Evolutionary conservation across 805 yeast species (phyloP), one percentile per base, ranked within the genome.

Genomic region (Torulaspora franciscae): DNA sequence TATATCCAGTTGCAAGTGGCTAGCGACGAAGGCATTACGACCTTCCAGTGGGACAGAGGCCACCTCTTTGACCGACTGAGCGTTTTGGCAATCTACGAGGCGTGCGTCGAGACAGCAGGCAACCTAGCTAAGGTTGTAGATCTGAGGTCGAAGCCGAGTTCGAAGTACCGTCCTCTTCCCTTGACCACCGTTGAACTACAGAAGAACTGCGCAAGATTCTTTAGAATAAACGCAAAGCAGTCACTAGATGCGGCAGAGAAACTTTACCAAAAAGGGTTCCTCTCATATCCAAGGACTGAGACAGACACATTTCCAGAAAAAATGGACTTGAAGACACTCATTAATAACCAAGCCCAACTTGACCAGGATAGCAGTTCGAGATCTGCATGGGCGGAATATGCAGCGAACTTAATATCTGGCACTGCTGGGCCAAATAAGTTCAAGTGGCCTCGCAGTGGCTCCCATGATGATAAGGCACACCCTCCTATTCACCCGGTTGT

Each of bases 201-300:
- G 57, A 88, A 87, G 57, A 82, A 80, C 49, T 95, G 97, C 52
- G 76, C 96, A 0, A 69, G 76, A 23, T 77, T 69, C 55, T 80
- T 90, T 59, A 84, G 80, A 50, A 66, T 88, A 72, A 77, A 85
- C 56, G 93, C 98, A 0, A 89, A 90, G 57, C 75, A 74, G 38
- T 80, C 96, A 2, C 69, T 93, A 56, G 79, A 76, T 22, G 66
- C 73, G 0, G 99, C 99, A 0, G 99, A 93, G 64, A 77, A 77
- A 51, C 72, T 93, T 19, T 93, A 93, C 62, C 89, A 84, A 46
- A 72, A 75, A 38, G 99, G 99, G 0, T 87, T 79, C 58, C 71
- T 93, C 1, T 89, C 97, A 0, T 93, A 93, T 61, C 99, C 99
- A 3, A 83, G 99, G 71, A 93, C 99, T 0, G 99, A 93, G 60